A percentile compares a stretch with the other conserved stretches of the same genome.
These are phyloP conservation scores for Leccinum broughii DNA, from an alignment of 768 basidiomycete species.

Conservation along the genomic window DNA sequence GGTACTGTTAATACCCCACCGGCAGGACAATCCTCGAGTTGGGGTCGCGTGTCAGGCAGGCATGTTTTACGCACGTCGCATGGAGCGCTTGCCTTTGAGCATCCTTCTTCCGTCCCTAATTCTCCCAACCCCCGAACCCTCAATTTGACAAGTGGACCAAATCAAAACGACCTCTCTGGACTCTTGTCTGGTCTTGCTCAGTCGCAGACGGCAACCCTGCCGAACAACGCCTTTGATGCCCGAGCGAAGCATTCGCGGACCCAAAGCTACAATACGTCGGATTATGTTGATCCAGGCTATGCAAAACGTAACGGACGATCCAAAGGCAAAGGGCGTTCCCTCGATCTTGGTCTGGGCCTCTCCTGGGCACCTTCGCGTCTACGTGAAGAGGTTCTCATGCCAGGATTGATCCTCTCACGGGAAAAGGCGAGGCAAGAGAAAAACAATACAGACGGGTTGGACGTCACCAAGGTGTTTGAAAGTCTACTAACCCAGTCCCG, in stretches of 20 bases:
- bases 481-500: constrained; percentile 36
- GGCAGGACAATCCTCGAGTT: constrained; percentile 51
- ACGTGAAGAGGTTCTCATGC: constrained; percentile 64
- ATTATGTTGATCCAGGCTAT: constrained; percentile 20
- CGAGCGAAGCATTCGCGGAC: constrained; percentile 29
- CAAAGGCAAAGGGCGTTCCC: constrained; percentile 62
- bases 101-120: constrained; percentile 55
- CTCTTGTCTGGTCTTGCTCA: constrained; percentile 10
- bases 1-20: constrained; percentile 23
- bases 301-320: constrained; percentile 19
- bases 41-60: constrained; percentile 55
- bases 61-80: constrained; percentile 45
- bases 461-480: constrained; percentile 41
- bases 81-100: constrained; percentile 68
- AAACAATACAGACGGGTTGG: constrained; percentile 21
- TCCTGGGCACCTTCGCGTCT: constrained; percentile 72
- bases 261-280: constrained; percentile 27
- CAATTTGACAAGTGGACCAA: constrained; percentile 18
- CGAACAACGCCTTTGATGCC: constrained; percentile 35
- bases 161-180: constrained; percentile 8
- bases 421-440: constrained; percentile 28
- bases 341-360: constrained; percentile 69
- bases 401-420: constrained; percentile 34
- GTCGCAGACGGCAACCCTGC: constrained; percentile 17
- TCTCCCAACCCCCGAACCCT: constrained; percentile 28